Conservation (phyloP, 2,329 filamentous ascomycete genomes). For the Metarhizium robertsii region DNA sequence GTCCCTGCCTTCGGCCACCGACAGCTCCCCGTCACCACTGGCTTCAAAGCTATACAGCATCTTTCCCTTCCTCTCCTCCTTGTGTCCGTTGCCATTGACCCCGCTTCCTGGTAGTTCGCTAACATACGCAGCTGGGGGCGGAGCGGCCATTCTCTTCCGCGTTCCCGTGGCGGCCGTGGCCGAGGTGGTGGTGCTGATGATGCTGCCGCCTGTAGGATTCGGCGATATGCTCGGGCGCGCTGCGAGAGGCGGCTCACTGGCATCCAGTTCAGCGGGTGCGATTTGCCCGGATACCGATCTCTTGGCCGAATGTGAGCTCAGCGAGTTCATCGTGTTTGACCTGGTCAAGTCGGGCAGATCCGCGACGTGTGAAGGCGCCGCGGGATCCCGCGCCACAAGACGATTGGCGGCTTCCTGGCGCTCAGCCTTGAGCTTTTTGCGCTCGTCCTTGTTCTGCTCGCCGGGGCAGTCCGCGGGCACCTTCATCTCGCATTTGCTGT, state of each 20-base stretch:
- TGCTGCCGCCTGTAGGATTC: constrained; percentile 10
- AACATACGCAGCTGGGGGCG: constrained; percentile 75
- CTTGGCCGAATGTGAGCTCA: constrained; percentile 75
- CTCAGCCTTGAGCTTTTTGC: constrained; percentile 83
- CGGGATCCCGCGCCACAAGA: constrained; percentile 37
- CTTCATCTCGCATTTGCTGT: constrained; percentile 99
- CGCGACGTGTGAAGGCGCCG: constrained; percentile 34
- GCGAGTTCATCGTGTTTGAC: constrained; percentile 80
- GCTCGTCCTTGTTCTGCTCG: constrained; percentile 87
- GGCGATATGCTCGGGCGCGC: constrained; percentile 17
- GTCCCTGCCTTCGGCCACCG: constrained; percentile 68
- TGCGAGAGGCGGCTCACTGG: constrained; percentile 15
- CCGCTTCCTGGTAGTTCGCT: constrained; percentile 51
- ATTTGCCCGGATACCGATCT: constrained; percentile 41
- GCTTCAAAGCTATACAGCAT: constrained; percentile 88
- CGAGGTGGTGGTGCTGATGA: constrained; percentile 15
- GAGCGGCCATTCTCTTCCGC: constrained; percentile 69
- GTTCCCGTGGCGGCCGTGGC: neutral
- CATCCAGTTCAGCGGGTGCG: constrained; percentile 41
- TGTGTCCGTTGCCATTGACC: constrained; percentile 30
- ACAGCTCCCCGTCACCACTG: constrained; percentile 70
- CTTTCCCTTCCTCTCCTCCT: constrained; percentile 56
- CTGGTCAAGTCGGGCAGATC: constrained; percentile 63
- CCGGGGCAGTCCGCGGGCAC: constrained; percentile 93
- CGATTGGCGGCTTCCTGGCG: constrained; percentile 71